Conservation (phyloP, 2,329 filamentous ascomycete genomes). For the Nemania sp. region DNA sequence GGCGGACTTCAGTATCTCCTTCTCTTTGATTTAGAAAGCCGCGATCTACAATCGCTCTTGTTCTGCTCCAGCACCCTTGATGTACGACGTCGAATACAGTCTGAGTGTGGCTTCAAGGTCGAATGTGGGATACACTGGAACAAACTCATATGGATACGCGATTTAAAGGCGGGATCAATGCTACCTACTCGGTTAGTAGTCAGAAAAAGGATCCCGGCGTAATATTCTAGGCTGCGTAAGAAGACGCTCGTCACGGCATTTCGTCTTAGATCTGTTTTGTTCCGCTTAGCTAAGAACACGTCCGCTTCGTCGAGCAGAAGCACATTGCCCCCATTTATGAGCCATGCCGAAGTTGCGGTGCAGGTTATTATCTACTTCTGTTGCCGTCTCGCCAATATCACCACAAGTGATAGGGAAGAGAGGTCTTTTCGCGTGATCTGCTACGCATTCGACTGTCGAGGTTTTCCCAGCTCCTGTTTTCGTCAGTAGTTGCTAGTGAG, state of each 20-base stretch:
- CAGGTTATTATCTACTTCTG: conserved; percentile 15
- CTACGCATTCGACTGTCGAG: conserved; percentile 25
- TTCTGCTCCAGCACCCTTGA: conserved; percentile 7
- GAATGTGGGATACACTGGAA: conserved; percentile 20
- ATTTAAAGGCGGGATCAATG: conserved; percentile 23
- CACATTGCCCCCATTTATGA: conserved; percentile 20
- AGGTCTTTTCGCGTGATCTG: conserved; percentile 19
- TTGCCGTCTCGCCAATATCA: conserved; percentile 19
- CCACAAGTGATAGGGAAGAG: conserved; percentile 27
- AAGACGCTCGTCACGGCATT: conserved; percentile 20
- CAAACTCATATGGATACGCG: conserved; percentile 18
- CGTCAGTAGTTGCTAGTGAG: background rate
- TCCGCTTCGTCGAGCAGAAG: conserved; percentile 21
- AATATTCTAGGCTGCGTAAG: conserved; percentile 16
- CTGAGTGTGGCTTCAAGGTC: conserved; percentile 4
- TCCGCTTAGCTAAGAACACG: conserved; percentile 16
- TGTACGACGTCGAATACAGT: conserved; percentile 18
- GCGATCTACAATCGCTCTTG: conserved; percentile 4
- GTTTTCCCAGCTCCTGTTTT: conserved; percentile 23
- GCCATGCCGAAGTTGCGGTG: conserved; percentile 15
- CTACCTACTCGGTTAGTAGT: conserved; percentile 17
- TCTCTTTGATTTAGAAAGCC: conserved; percentile 18
- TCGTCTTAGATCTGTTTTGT: conserved; percentile 15
- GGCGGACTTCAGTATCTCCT: conserved; percentile 21
- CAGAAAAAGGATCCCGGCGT: conserved; percentile 11